These are phyloP conservation scores for Wallacemonas rigidus DNA, from an alignment of 208 protist genomes.

Conservation along the genomic window DNA sequence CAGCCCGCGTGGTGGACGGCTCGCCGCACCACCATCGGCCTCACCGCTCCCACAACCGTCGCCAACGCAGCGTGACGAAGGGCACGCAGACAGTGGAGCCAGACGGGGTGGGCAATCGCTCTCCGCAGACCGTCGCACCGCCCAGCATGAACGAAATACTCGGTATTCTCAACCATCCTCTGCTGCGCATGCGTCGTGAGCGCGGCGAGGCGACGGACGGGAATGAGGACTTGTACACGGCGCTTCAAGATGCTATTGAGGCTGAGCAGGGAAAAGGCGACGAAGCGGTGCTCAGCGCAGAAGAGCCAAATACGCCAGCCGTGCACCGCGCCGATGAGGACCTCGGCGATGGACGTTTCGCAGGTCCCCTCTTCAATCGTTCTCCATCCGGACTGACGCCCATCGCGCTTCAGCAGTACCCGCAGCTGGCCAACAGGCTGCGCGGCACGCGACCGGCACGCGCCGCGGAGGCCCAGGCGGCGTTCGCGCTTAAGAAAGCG, in stretches of 20 bases:
- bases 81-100: background rate
- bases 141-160: conserved; percentile 9
- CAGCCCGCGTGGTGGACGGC: background rate
- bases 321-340: background rate
- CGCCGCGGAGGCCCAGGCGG: background rate
- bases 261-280: no score
- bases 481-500: background rate
- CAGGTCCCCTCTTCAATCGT: conserved; percentile 12
- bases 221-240: background rate
- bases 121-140: background rate
- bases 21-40: background rate
- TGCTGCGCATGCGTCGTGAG: background rate
- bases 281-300: no score
- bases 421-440: conserved; percentile 11
- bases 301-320: background rate
- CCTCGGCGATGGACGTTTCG: background rate
- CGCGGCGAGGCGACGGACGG: background rate
- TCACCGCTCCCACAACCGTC: background rate
- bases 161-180: conserved; percentile 10
- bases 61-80: background rate
- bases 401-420: conserved; percentile 14
- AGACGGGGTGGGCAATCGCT: background rate
- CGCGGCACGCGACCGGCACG: background rate
- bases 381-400: conserved; percentile 18
- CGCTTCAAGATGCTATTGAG: background rate